Conservation (phyloP, 1,284 basidiomycete species). For the Lentinus polychrous region DNA sequence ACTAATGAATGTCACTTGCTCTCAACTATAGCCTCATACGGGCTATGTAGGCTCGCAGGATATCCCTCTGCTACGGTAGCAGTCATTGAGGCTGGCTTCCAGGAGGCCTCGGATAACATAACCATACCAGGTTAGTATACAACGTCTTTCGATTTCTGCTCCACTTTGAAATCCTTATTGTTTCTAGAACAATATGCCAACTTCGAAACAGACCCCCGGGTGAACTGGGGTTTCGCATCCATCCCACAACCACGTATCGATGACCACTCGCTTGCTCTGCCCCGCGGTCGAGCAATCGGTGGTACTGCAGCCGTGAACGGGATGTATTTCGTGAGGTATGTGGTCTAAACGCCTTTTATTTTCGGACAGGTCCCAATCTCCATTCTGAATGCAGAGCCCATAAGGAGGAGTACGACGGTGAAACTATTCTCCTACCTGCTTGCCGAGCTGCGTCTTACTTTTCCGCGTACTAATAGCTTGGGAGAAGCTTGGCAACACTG, state of each 20-base stretch:
- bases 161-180: not conserved
- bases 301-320: not conserved
- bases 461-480: conserved; percentile 9
- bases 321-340: not conserved
- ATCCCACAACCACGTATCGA: conserved; percentile 14
- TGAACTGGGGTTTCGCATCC: conserved; percentile 16
- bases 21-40: conserved; percentile 13
- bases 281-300: conserved; percentile 10
- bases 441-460: not conserved
- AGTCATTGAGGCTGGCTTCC: conserved; percentile 35
- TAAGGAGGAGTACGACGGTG: conserved; percentile 3
- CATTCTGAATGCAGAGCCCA: conserved; percentile 6
- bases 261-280: conserved; percentile 6
- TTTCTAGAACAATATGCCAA: too few species aligned
- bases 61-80: conserved; percentile 25
- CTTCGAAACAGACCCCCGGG: too few species aligned
- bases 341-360: not conserved
- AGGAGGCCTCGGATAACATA: conserved; percentile 25
- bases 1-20: not conserved
- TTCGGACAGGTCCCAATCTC: conserved; percentile 8
- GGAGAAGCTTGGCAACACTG: conserved; percentile 20
- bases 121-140: conserved; percentile 1
- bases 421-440: not conserved
- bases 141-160: not conserved
- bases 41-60: conserved; percentile 20